Evolutionary conservation across 2,329 filamentous ascomycete genomes (phyloP), one percentile per base, ranked within the genome.

Genomic region (Microdochium bolleyi): DNA sequence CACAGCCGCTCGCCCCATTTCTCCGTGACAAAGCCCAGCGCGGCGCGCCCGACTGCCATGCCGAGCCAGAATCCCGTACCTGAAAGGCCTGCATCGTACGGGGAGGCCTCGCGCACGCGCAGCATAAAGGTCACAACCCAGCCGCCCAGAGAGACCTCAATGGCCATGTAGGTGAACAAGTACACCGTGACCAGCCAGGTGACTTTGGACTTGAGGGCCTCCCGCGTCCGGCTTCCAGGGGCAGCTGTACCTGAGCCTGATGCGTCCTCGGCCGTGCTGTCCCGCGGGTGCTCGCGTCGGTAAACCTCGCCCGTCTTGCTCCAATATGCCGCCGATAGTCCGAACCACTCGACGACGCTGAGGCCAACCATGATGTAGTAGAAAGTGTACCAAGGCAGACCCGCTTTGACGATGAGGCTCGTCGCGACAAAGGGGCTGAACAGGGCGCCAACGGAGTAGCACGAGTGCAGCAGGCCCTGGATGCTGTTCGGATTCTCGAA

Each of bases 91-190:
- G 86, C 84, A 2, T 83, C 77, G 62, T 94, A 92, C 0, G 82
- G 73, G 24, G 74, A 77, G 3, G 84, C 88, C 37, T 85, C 67
- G 14, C 91, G 80, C 24, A 91, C 84, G 21, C 80, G 74, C n/a
- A 92, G 82, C 88, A 95, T 95, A 65, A 95, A 95, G 1, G 85
- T 85, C 49, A 89, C 85, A 56, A 95, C 85, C 89, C 89, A 94
- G 16, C 89, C 71, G 10, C 86, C 85, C 2, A 91, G 72, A 1
- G 82, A 83, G 55, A 90, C 86, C 68, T 95, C 90, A 5, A 82
- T 78, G 3, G 90, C 90, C 1, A 92, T 85, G 61, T 95, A 95
- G 9, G 83, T 82, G 3, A 95, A 77, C 14, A 95, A 71, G 64
- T 95, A 95, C 1, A 87, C 55, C 2, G 88, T 78, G 46, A 83